These are phyloP conservation scores for Omphalotus olearius DNA, from an alignment of 1,284 basidiomycete genomes.

Conservation along the genomic window DNA sequence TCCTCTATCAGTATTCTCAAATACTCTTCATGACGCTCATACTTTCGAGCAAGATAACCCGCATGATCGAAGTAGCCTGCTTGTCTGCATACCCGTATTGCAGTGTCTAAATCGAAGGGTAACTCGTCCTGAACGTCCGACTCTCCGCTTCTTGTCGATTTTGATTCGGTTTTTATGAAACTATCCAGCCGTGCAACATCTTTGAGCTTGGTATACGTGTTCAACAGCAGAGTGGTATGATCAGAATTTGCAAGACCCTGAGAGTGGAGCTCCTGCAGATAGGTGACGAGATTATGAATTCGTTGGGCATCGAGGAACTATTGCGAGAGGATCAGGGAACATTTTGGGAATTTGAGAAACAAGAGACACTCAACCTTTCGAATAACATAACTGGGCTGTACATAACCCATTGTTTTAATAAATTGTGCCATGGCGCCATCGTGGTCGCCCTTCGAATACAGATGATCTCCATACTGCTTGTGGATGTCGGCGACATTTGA, in stretches of 20 bases:
- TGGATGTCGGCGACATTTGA: slow-evolving; percentile 82
- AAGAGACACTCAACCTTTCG: slow-evolving; percentile 65
- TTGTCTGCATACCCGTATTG: slow-evolving; percentile 93
- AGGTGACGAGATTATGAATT: slow-evolving; percentile 92
- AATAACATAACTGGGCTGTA: slow-evolving; percentile 95
- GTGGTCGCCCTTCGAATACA: slow-evolving; percentile 90
- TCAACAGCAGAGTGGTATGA: slow-evolving; percentile 92
- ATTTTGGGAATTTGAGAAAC: neutral
- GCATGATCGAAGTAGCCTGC: slow-evolving; percentile 97
- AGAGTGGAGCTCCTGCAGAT: slow-evolving; percentile 92
- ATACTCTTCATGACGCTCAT: slow-evolving; percentile 90
- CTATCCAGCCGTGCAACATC: slow-evolving; percentile 85
- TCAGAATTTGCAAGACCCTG: slow-evolving; percentile 91
- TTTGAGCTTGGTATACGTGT: slow-evolving; percentile 96
- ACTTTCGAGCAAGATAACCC: slow-evolving; percentile 89
- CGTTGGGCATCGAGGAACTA: slow-evolving; percentile 96
- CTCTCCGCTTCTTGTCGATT: slow-evolving; percentile 26
- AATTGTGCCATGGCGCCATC: slow-evolving; percentile 94
- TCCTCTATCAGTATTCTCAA: slow-evolving; percentile 95
- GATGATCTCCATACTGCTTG: slow-evolving; percentile 85
- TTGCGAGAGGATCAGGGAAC: neutral
- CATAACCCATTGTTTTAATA: slow-evolving; percentile 82
- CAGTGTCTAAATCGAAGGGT: slow-evolving; percentile 96
- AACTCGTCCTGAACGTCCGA: slow-evolving; percentile 56
- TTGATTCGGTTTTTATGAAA: slow-evolving; percentile 87